A percentile compares a stretch with the other conserved stretches of the same genome.
These are phyloP conservation scores for Diaporthe vexans DNA, from an alignment of 2,329 filamentous ascomycete genomes.

Conservation along the genomic window DNA sequence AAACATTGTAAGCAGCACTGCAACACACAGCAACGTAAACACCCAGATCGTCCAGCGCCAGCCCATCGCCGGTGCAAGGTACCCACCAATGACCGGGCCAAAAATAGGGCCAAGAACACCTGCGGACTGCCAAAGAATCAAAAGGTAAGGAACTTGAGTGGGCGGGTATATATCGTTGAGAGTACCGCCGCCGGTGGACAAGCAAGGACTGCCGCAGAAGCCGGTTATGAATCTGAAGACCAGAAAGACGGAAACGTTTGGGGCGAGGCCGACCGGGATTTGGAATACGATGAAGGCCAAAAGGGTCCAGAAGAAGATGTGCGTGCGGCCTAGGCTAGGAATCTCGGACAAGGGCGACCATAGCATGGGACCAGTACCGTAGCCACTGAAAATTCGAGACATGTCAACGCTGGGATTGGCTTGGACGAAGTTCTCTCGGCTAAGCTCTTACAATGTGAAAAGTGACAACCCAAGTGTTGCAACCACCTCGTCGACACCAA, in stretches of 20 bases:
- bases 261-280: constrained; percentile 8
- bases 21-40: not conserved
- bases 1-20: not conserved
- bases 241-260: constrained; percentile 17
- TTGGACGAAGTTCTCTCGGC: not conserved
- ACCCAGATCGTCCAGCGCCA: constrained; percentile 30
- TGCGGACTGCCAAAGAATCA: not conserved
- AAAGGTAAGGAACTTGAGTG: not conserved
- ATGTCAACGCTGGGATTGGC: not conserved
- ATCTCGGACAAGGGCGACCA: constrained; percentile 30
- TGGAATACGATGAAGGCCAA: constrained; percentile 38
- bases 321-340: constrained; percentile 4
- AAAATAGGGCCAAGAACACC: constrained; percentile 11
- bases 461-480: constrained; percentile 14
- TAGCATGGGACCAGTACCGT: constrained; percentile 22
- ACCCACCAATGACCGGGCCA: constrained; percentile 11
- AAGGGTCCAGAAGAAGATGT: constrained; percentile 25
- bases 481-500: constrained; percentile 16
- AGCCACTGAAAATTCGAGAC: constrained; percentile 62
- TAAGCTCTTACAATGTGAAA: constrained; percentile 12
- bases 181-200: constrained; percentile 18
- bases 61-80: constrained; percentile 4
- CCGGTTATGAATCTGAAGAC: constrained; percentile 17
- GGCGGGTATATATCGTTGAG: constrained; percentile 20
- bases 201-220: constrained; percentile 9